Base-by-base conservation (phyloP, 2,329 filamentous ascomycete genomes). In the Aureobasidium sp. region DNA sequence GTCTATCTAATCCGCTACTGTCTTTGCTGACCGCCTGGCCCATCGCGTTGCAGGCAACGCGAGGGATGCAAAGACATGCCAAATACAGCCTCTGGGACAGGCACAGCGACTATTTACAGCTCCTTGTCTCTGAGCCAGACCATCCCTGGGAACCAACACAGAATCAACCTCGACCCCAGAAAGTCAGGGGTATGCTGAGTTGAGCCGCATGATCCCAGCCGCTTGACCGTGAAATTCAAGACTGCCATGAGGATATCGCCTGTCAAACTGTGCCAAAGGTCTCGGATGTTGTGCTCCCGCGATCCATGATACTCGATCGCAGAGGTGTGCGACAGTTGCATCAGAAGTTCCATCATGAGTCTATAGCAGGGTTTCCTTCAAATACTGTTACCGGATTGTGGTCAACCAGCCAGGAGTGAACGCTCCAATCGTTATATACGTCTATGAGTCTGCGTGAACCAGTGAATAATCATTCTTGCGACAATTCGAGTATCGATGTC, bases 1-100 rank as follows among this genome's bases (percentile, higher is more conserved):
- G 50, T 42, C 37, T 54, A 54, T 54, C 50, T 54, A 42, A n/a
- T 40, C 22, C 27, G 42, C 50, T 54, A 54, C 50, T 54, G 50
- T 42, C 35, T 54, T 54, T 54, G 35, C 40, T 57, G 40, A 44
- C 53, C 40, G 53, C 53, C 53, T 45, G 39, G 40, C 27, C 52
- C 24, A 17, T 45, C 40, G 9, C 29, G 12, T 57, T 39, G 17
- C 12, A 5, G 35, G 27, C 12, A 22, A 57, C 29, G 53, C 40
- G 19, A 57, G 53, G 17, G 27, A 45, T 45, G 37, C 29, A 22
- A 19, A 6, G 15, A 31, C 22, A 44, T 56, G 37, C 27, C 37
- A 33, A 17, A 33, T 15, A 24, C 39, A 40, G 52, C 19, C 44
- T 24, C 40, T 57, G 17, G 27, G 52, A 42, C 7, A 39, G 31